These are phyloP conservation scores for Acacia concinna DNA, from an alignment of 331 rosid genomes.

Conservation along the genomic window DNA sequence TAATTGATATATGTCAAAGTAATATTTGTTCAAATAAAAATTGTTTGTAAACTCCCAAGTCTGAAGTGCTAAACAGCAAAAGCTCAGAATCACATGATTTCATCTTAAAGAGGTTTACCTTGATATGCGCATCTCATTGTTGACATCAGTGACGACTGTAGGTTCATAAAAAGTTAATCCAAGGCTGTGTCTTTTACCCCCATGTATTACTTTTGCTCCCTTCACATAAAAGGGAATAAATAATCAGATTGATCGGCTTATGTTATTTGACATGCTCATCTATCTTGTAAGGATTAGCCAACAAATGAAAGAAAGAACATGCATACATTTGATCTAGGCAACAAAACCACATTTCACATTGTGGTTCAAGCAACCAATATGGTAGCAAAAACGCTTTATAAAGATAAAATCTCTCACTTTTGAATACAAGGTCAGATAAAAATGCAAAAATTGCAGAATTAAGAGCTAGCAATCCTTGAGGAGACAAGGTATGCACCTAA, in stretches of 20 bases:
- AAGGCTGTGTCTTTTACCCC: conserved; percentile 92
- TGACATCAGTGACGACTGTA: conserved; percentile 69
- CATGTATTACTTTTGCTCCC: conserved; percentile 90
- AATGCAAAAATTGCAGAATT: background rate
- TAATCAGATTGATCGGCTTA: conserved; percentile 27
- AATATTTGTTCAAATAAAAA: background rate
- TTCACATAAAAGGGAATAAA: conserved; percentile 40
- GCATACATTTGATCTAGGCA: conserved; percentile 11
- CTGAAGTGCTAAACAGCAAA: background rate
- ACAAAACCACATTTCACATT: background rate
- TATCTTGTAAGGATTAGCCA: conserved; percentile 22
- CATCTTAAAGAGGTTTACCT: conserved; percentile 51
- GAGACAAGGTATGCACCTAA: background rate
- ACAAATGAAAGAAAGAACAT: background rate
- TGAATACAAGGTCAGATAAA: background rate
- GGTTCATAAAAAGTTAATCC: conserved; percentile 92
- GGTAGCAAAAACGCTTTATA: conserved; percentile 11
- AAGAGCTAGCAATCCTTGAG: background rate
- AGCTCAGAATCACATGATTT: conserved; percentile 8
- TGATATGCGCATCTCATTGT: conserved; percentile 72
- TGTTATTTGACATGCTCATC: conserved; percentile 16
- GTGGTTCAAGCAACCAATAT: conserved; percentile 6
- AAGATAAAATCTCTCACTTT: background rate
- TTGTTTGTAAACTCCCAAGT: background rate
- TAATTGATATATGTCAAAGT: conserved; percentile 30